These are phyloP conservation scores for Trichoderma atrobrunneum DNA, from an alignment of 2,329 filamentous ascomycete genomes.

Conservation along the genomic window DNA sequence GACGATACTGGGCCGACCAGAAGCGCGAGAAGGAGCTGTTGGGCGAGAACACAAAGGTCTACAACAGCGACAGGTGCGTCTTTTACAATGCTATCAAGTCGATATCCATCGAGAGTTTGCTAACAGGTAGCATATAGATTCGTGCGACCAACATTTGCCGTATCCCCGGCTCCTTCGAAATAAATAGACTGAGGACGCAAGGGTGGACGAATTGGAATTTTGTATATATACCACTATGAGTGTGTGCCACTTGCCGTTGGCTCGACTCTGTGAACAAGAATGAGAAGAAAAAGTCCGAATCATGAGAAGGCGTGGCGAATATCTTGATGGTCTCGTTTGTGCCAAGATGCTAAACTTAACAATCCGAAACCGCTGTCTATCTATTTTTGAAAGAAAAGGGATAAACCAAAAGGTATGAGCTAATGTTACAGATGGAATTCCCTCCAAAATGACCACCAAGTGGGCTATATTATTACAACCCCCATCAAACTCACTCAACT, in stretches of 20 bases:
- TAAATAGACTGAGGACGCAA: constrained; percentile 35
- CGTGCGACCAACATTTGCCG: constrained; percentile 75
- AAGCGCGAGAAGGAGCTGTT: constrained; percentile 86
- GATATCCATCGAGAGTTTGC: background rate
- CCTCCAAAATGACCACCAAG: background rate
- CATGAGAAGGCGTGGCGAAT: background rate
- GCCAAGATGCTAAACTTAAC: background rate
- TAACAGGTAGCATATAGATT: constrained; percentile 51
- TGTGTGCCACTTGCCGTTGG: background rate
- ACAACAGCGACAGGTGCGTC: constrained; percentile 80
- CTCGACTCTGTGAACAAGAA: background rate
- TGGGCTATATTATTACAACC: rapidly evolving
- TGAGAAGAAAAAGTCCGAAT: background rate
- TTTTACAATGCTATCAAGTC: background rate
- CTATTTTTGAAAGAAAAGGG: background rate
- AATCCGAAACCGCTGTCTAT: background rate
- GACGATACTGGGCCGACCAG: constrained; percentile 81
- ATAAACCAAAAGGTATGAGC: background rate
- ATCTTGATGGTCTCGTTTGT: background rate
- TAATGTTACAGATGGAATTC: background rate
- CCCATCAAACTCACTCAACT: background rate
- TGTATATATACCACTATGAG: constrained; percentile 21
- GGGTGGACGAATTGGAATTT: constrained; percentile 2
- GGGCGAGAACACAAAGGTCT: constrained; percentile 79
- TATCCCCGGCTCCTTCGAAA: constrained; percentile 64